Evolutionary conservation across 768 basidiomycete species (phyloP).

Genomic region (Tulasnella sp.): DNA sequence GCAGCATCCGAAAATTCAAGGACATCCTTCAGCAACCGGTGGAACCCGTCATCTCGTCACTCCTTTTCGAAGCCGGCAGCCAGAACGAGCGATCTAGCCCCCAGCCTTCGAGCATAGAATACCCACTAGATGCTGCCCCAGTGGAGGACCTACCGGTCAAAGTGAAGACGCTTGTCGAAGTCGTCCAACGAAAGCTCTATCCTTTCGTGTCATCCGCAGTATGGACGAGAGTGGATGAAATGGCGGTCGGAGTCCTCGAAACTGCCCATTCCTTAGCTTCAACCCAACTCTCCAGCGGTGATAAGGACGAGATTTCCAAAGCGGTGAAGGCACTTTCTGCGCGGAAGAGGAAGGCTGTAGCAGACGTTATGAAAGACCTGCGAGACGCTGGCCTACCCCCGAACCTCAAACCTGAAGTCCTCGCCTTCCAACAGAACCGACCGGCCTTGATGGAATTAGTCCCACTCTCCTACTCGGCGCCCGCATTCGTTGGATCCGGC

Average conservation of each 20-base stretch:
- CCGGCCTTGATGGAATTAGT: conserved; percentile 63
- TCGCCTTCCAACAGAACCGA: conserved; percentile 52
- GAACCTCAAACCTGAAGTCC: conserved; percentile 66
- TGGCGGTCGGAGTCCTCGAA: conserved; percentile 61
- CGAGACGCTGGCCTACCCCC: conserved; percentile 71
- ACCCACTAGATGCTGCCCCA: not conserved
- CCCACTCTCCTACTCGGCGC: conserved; percentile 35
- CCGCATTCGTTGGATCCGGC: conserved; percentile 31
- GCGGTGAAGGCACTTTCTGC: conserved; percentile 63
- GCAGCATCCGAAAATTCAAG: conserved; percentile 87
- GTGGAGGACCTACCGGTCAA: not conserved
- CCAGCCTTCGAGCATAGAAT: not conserved
- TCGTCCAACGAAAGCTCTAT: not conserved
- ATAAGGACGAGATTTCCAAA: conserved; percentile 51
- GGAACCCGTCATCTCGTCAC: conserved; percentile 37
- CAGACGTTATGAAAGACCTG: conserved; percentile 85
- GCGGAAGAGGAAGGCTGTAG: conserved; percentile 86
- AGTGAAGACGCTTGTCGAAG: not conserved
- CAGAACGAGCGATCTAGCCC: not conserved
- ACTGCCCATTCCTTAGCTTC: conserved; percentile 55
- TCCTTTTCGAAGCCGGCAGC: not conserved
- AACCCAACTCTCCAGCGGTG: conserved; percentile 41
- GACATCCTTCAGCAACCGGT: conserved; percentile 75
- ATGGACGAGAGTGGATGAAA: conserved; percentile 45
- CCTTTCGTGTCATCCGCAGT: conserved; percentile 2